Conservation (phyloP, 2,329 filamentous ascomycete genomes). For the Fusarium luffae region DNA sequence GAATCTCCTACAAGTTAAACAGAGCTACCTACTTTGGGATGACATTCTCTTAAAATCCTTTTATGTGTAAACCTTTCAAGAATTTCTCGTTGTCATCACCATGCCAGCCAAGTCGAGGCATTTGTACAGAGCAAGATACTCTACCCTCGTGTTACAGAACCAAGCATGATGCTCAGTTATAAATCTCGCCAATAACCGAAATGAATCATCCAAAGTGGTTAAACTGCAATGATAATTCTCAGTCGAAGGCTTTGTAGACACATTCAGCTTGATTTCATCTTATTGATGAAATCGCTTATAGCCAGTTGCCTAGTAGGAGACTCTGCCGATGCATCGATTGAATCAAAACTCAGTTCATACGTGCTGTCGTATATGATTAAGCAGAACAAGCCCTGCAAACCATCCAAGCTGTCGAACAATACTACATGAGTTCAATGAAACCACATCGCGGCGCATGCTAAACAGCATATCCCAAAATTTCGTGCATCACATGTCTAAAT, state of each 20-base stretch:
- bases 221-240: background rate
- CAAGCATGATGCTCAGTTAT: background rate
- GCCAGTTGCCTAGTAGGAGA: background rate
- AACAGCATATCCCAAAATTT: conserved; percentile 6
- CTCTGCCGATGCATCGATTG: conserved; percentile 3
- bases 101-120: background rate
- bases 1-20: background rate
- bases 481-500: conserved; percentile 20
- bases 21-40: background rate
- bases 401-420: conserved; percentile 10
- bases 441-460: conserved; percentile 7
- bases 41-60: background rate
- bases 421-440: conserved; percentile 9
- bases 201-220: background rate
- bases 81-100: background rate
- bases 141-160: background rate
- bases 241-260: background rate
- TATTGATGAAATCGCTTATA: background rate
- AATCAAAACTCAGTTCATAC: conserved; percentile 7
- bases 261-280: background rate
- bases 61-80: background rate
- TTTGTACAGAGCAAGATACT: background rate
- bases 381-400: conserved; percentile 5
- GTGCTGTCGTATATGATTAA: conserved; percentile 2
- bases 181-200: background rate